These are phyloP conservation scores for Fusarium austroafricanum DNA, from an alignment of 2,329 filamentous ascomycete species.

Conservation along the genomic window DNA sequence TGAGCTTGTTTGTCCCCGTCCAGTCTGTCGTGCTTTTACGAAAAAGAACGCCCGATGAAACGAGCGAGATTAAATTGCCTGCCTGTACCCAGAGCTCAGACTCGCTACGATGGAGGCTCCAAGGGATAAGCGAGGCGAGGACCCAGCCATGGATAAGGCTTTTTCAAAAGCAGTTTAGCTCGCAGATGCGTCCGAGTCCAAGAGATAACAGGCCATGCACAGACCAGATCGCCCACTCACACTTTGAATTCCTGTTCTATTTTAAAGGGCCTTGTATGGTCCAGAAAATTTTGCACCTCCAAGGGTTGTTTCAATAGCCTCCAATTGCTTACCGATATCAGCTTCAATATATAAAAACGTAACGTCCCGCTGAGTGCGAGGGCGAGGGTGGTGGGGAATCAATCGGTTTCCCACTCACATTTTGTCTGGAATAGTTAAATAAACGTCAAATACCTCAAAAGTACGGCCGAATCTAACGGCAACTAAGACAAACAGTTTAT, in stretches of 20 bases:
- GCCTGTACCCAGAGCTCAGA: no score
- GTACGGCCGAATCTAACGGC: constrained; percentile 16
- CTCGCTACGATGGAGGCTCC: not conserved
- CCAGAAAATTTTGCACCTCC: constrained; percentile 24
- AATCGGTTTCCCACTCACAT: not conserved
- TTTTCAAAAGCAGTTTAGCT: not conserved
- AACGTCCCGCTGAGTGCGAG: not conserved
- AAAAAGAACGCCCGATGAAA: not conserved
- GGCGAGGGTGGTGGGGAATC: constrained; percentile 21
- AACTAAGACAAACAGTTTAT: not conserved
- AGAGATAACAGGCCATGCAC: constrained; percentile 38
- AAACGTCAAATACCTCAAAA: constrained; percentile 20
- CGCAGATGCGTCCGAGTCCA: constrained; percentile 2
- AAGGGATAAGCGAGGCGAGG: not conserved
- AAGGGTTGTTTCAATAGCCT: constrained; percentile 4
- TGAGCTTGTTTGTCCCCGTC: constrained; percentile 22
- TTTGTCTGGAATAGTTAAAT: not conserved
- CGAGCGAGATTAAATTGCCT: constrained; percentile 1
- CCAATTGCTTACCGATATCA: constrained; percentile 5
- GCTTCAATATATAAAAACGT: constrained; percentile 2
- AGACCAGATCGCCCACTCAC: constrained; percentile 38
- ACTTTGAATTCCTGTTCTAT: constrained; percentile 8
- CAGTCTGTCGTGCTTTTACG: not conserved
- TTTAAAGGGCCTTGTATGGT: constrained; percentile 26
- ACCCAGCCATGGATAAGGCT: constrained; percentile 20